A percentile compares a stretch with the other conserved stretches of the same genome.
Evolutionary conservation across 1,284 basidiomycete genomes (phyloP).

Genomic region (Tilletia indica): DNA sequence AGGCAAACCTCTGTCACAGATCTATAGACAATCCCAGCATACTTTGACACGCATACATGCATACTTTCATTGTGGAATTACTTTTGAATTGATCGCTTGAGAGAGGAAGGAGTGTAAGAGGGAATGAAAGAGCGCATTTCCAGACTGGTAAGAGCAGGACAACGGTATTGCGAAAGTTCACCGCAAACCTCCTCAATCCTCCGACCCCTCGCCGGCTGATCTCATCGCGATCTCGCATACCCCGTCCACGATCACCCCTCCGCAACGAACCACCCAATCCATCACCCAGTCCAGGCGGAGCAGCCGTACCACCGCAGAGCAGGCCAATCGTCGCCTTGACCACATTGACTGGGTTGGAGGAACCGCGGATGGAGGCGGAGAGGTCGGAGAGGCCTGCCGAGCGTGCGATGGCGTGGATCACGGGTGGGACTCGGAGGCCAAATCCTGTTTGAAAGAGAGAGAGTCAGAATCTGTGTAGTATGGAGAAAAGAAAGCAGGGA

Average conservation of each 20-base stretch:
- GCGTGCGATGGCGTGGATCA: conserved; percentile 79
- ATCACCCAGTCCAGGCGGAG: conserved; percentile 48
- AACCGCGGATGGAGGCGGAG: conserved; percentile 90
- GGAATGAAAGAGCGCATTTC: neutral
- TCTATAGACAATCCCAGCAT: neutral
- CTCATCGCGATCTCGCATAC: conserved; percentile 40
- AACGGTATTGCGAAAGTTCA: neutral
- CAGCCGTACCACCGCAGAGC: conserved; percentile 48
- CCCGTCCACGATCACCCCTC: conserved; percentile 49
- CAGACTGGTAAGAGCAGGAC: neutral
- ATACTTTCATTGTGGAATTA: neutral
- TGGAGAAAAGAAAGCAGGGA: neutral
- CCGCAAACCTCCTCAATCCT: conserved; percentile 35
- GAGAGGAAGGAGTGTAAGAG: too few species aligned
- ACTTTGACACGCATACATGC: neutral
- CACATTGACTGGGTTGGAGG: conserved; percentile 72
- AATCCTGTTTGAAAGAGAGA: conserved; percentile 64
- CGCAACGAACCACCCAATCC: conserved; percentile 49
- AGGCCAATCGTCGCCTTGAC: conserved; percentile 59
- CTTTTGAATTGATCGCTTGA: too few species aligned
- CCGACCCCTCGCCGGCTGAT: conserved; percentile 48
- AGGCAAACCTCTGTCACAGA: neutral
- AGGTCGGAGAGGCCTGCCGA: conserved; percentile 92
- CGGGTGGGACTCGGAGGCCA: conserved; percentile 83
- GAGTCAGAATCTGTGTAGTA: neutral